Conservation (phyloP, 768 basidiomycete genomes). For the Calocybe indica region DNA sequence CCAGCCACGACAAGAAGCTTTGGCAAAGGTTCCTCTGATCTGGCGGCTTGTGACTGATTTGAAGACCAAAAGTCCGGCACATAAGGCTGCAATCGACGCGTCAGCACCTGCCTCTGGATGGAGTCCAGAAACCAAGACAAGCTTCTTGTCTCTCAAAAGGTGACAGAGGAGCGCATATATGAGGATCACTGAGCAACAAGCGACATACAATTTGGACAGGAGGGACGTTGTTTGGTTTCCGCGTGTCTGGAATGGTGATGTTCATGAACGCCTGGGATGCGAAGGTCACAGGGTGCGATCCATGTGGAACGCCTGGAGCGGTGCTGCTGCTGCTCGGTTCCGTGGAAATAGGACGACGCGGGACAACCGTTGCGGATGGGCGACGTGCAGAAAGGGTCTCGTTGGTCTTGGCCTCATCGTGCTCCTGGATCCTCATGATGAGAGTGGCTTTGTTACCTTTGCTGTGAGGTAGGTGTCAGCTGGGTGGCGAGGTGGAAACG, state of each 20-base stretch:
- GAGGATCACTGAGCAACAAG: slow-evolving; percentile 3
- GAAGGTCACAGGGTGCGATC: slow-evolving; percentile 17
- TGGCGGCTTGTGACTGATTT: slow-evolving; percentile 5
- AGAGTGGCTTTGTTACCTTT: slow-evolving; percentile 55
- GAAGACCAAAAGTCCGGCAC: slow-evolving; percentile 29
- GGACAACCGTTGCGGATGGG: slow-evolving; percentile 18
- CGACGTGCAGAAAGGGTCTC: slow-evolving; percentile 13
- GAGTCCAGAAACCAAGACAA: slow-evolving; percentile 34
- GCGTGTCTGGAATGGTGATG: slow-evolving; percentile 53
- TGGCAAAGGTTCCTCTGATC: slow-evolving; percentile 13
- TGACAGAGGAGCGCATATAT: background rate
- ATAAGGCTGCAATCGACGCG: slow-evolving; percentile 15
- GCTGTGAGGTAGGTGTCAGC: slow-evolving; percentile 21
- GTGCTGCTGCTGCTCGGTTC: slow-evolving; percentile 19
- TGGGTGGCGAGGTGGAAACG: slow-evolving; percentile 1
- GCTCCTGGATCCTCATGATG: slow-evolving; percentile 46
- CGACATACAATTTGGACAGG: slow-evolving; percentile 57
- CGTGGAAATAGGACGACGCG: slow-evolving; percentile 18
- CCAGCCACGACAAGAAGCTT: slow-evolving; percentile 22
- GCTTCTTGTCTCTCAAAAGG: background rate
- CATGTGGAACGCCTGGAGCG: slow-evolving; percentile 38
- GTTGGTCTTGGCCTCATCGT: slow-evolving; percentile 29
- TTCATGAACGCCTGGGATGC: slow-evolving; percentile 32
- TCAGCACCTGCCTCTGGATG: slow-evolving; percentile 23
- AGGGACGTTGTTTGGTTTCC: slow-evolving; percentile 31